Evolutionary conservation across 202 grass and related monocot species (phyloP).

Genomic region (Setaria viridis): DNA sequence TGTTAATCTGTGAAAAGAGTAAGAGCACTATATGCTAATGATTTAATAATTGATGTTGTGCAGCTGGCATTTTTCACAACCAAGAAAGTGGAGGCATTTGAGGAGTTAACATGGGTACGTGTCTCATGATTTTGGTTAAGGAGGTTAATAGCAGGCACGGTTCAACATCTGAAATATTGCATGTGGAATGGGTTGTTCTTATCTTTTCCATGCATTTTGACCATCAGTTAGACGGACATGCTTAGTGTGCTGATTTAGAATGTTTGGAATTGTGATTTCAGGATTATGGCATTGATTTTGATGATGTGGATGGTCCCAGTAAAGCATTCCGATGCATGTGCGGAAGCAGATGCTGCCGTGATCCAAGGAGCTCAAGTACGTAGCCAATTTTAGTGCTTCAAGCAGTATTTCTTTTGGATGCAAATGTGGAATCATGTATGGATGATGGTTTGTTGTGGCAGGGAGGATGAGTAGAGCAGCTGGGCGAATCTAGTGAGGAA

Average conservation of each 20-base stretch:
- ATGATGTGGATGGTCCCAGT: slow-evolving; percentile 40
- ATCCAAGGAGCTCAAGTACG: slow-evolving; percentile 62
- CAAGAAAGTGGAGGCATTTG: slow-evolving; percentile 77
- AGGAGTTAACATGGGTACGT: slow-evolving; percentile 87
- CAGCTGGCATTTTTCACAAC: slow-evolving; percentile 81
- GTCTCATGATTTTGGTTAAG: neutral
- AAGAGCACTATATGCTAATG: neutral
- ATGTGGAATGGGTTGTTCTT: no score
- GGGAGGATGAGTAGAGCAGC: no score
- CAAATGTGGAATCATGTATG: no score
- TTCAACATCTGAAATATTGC: neutral
- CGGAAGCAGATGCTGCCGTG: slow-evolving; percentile 70
- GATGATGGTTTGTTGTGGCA: no score
- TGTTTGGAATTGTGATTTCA: slow-evolving; percentile 47
- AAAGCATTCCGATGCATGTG: slow-evolving; percentile 74
- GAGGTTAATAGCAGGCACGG: no score
- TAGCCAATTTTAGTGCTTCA: neutral
- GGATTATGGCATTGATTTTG: slow-evolving; percentile 89
- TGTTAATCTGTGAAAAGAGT: neutral
- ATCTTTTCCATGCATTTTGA: neutral
- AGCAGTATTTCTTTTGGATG: no score
- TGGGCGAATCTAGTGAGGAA: no score
- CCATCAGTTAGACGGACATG: no score
- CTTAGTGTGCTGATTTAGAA: neutral
- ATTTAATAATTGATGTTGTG: slow-evolving; percentile 7